Base-by-base conservation (phyloP, 2,329 filamentous ascomycete genomes). In the Exophiala phaeomuriformis region DNA sequence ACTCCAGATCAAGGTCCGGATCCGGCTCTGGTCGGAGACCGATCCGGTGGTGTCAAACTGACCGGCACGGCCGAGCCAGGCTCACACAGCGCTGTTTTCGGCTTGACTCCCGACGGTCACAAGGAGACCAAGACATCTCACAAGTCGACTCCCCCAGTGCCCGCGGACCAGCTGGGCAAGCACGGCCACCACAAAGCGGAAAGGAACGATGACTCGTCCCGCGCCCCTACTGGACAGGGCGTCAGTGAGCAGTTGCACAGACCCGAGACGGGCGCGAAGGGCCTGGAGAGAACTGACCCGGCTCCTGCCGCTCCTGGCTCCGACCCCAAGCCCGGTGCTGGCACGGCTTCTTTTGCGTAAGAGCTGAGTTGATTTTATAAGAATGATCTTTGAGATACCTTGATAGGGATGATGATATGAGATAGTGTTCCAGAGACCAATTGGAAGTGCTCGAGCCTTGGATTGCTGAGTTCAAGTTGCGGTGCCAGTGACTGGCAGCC, bases 31-130 rank as follows among this genome's bases (percentile, higher is more conserved):
- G 47, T 58, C n/a, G 53, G 52, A 37, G 47, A 55, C 12, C 39
- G 12, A 5, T 12, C 39, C 27, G 49, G 54, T 28, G 28, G 47
- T 6, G 39, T 37, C 29, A 62, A 61, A 37, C 36, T 61, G 33
- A 55, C 55, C 5, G 61, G 61, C 44, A 51, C 49, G 5, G 61
- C 45, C 27, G 57, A 31, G 1, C 52, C 53, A 3, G 61, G 61
- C 41, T 60, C 57, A n/a, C 61, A 63, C 53, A 58, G 55, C 5
- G 61, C 61, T 9, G 52, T 61, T 30, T 63, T 63, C 37, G 61
- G 61, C 2, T 51, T 63, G n/a, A 63, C 61, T 4, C 61, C 56
- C 19, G 51, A 58, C 39, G 56, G 56, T 31, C 49, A 56, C 33
- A 58, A 45, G 29, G 12, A 52, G 12, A 30, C 31, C 12, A 51